Percentiles rank a stretch among this genome's conserved stretches.
Conservation (phyloP, 2,329 filamentous ascomycete species). For the Arthrobotrys conoides region DNA sequence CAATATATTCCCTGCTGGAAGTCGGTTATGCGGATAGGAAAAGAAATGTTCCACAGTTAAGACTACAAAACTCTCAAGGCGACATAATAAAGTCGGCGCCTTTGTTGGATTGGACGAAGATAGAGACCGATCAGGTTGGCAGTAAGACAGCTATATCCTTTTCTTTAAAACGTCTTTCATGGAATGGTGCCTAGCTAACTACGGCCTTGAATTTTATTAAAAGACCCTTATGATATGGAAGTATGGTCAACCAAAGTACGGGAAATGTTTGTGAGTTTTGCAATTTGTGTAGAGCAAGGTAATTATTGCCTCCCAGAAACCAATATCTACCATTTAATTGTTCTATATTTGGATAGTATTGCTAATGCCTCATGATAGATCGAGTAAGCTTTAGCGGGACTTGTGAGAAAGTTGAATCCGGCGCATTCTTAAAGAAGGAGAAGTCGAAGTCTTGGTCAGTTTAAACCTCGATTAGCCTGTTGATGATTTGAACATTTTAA, state of each 20-base stretch:
- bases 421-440: conserved; percentile 30
- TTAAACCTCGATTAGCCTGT: no score
- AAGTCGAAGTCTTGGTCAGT: conserved; percentile 41
- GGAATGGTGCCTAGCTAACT: background rate
- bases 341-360: background rate
- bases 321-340: background rate
- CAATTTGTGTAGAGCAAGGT: conserved; percentile 30
- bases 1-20: conserved; percentile 22
- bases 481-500: no score
- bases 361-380: background rate
- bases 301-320: background rate
- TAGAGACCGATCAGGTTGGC: conserved; percentile 35
- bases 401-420: conserved; percentile 21
- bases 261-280: conserved; percentile 43
- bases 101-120: conserved; percentile 25
- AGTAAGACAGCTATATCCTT: no score
- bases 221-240: conserved; percentile 28
- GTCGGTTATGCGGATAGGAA: conserved; percentile 28
- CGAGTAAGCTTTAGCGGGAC: conserved; percentile 19
- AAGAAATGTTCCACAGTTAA: conserved; percentile 31
- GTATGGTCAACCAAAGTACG: conserved; percentile 29
- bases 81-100: conserved; percentile 41
- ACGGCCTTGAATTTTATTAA: background rate
- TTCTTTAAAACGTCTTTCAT: no score
- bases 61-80: conserved; percentile 33